Evolutionary conservation across 257 asterid species (phyloP).

Genomic region (Parsonsia alboflavescens): DNA sequence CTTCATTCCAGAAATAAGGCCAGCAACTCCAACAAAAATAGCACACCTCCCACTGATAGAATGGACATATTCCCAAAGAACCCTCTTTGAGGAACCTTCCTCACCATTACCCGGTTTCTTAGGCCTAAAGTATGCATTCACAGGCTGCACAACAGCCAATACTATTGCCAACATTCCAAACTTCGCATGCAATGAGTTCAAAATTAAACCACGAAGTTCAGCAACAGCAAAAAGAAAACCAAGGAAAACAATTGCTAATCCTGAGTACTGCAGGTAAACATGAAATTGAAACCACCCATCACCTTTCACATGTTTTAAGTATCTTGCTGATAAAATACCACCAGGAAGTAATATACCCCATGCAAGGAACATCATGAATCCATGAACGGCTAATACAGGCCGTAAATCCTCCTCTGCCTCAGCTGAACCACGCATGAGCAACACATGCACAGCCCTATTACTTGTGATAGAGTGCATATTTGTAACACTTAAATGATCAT

Average conservation of each 20-base stretch:
- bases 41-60: conserved; percentile 68
- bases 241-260: conserved; percentile 82
- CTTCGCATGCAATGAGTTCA: conserved; percentile 69
- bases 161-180: conserved; percentile 78
- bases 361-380: conserved; percentile 98
- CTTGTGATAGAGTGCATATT: conserved; percentile 92
- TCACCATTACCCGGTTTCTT: conserved; percentile 59
- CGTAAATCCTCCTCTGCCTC: conserved; percentile 92
- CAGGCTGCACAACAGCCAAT: conserved; percentile 68
- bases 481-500: conserved; percentile 59
- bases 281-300: conserved; percentile 91
- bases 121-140: conserved; percentile 84
- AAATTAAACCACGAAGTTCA: conserved; percentile 73
- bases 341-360: conserved; percentile 95
- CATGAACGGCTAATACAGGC: conserved; percentile 95
- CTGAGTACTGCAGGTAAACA: conserved; percentile 82
- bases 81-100: conserved; percentile 42
- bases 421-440: conserved; percentile 83
- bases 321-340: conserved; percentile 83
- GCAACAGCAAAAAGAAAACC: conserved; percentile 98
- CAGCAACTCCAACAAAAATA: conserved; percentile 64
- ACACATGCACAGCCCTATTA: conserved; percentile 80
- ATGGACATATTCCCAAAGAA: conserved; percentile 75
- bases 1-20: conserved; percentile 81
- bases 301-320: conserved; percentile 80